Percentiles rank a stretch among this genome's conserved stretches.
Conservation (phyloP, 2,329 filamentous ascomycete species). For the Stenocarpella maydis region DNA sequence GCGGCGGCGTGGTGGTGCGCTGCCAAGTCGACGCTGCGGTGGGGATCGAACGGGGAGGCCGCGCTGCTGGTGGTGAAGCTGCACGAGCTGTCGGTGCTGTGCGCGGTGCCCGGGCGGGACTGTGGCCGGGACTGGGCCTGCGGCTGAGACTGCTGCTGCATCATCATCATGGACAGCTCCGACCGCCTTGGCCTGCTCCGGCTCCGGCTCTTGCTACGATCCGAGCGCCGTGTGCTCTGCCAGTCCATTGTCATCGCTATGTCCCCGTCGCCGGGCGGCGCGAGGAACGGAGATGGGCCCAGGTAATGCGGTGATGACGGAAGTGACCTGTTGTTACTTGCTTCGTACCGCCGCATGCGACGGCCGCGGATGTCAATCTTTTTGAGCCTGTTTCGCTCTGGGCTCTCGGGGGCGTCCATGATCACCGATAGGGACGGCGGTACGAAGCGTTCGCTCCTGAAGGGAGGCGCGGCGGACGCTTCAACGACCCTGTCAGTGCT, state of each 20-base stretch:
- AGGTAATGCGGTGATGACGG: not conserved
- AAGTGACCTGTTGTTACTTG: not conserved
- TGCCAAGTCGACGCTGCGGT: constrained; percentile 29
- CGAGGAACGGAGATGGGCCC: not conserved
- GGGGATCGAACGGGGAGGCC: constrained; percentile 19
- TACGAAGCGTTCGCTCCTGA: not conserved
- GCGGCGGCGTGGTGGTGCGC: not conserved
- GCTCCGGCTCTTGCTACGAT: constrained; percentile 24
- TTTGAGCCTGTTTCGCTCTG: constrained; percentile 33
- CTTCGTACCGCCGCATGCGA: constrained; percentile 20
- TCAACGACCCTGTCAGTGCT: not conserved
- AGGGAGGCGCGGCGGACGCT: not conserved
- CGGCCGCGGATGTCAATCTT: constrained; percentile 30
- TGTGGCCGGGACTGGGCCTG: not conserved
- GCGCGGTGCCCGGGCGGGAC: constrained; percentile 21
- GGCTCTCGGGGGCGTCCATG: constrained; percentile 7
- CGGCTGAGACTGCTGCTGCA: not conserved
- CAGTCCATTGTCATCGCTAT: constrained; percentile 25
- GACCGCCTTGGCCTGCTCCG: constrained; percentile 25
- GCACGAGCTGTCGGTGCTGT: constrained; percentile 27
- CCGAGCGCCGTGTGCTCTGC: constrained; percentile 19
- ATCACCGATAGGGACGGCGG: constrained; percentile 25
- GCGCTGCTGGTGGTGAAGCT: constrained; percentile 17
- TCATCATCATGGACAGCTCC: constrained; percentile 12
- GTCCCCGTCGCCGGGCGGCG: constrained; percentile 2